A percentile compares a stretch with the other conserved stretches of the same genome.
Evolutionary conservation across 2,329 filamentous ascomycete genomes (phyloP).

Genomic region (Alternaria dauci): DNA sequence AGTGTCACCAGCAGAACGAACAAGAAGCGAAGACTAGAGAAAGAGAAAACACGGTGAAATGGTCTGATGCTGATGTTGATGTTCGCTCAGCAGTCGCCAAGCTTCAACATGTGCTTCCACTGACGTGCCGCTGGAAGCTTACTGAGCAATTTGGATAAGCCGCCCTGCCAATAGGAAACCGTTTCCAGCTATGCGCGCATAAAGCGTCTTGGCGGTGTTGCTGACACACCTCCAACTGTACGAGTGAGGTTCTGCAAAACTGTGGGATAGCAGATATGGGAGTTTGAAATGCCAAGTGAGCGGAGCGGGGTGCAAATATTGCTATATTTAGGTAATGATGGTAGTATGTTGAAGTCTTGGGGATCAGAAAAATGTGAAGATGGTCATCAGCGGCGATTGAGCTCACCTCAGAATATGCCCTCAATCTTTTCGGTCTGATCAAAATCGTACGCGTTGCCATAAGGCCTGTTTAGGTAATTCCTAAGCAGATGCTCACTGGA

Average conservation of each 20-base stretch:
- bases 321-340: neutral
- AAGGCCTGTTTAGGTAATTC: constrained; percentile 64
- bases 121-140: constrained; percentile 25
- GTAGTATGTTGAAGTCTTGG: neutral
- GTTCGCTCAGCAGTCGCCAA: constrained; percentile 14
- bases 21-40: constrained; percentile 4
- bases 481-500: constrained; percentile 53
- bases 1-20: constrained; percentile 8
- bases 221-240: constrained; percentile 14
- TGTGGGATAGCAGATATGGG: neutral
- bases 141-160: constrained; percentile 26
- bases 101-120: constrained; percentile 14
- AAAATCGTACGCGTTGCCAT: constrained; percentile 71
- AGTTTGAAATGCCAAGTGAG: constrained; percentile 6
- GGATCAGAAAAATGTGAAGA: neutral
- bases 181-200: neutral
- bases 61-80: constrained; percentile 21
- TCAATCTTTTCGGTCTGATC: constrained; percentile 54
- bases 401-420: constrained; percentile 28
- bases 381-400: neutral
- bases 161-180: constrained; percentile 12
- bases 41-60: constrained; percentile 1
- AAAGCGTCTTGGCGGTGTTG: constrained; percentile 6
- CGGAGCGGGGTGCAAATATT: constrained; percentile 2
- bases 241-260: neutral